A percentile compares a stretch with the other conserved stretches of the same genome.
Evolutionary conservation across 2,329 filamentous ascomycete genomes (phyloP).

Genomic region (Colletotrichum gloeosporioides): DNA sequence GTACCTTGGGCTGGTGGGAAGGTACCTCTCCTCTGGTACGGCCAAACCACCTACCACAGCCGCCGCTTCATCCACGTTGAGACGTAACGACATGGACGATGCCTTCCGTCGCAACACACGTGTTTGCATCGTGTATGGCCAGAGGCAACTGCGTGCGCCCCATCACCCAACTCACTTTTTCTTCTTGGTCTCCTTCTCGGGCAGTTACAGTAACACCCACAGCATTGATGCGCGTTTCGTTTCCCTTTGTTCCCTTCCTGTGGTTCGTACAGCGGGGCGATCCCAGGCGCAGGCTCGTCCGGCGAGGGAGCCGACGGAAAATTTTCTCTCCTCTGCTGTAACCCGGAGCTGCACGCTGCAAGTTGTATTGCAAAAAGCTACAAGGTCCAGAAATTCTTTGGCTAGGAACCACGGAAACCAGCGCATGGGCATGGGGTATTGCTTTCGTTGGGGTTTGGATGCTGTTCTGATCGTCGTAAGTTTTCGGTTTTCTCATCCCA

Average conservation of each 20-base stretch:
- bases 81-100: background rate
- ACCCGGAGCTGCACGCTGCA: background rate
- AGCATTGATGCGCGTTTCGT: background rate
- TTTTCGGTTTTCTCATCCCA: slow-evolving; percentile 5
- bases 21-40: background rate
- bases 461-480: background rate
- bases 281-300: background rate
- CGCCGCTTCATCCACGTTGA: slow-evolving; percentile 13
- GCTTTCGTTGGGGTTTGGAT: background rate
- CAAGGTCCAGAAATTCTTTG: background rate
- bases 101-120: background rate
- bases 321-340: slow-evolving; percentile 1
- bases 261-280: background rate
- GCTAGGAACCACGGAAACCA: background rate
- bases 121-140: slow-evolving; percentile 3
- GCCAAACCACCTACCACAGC: slow-evolving; percentile 5
- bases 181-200: background rate
- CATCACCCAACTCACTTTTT: background rate
- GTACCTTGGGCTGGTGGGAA: background rate
- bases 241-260: background rate
- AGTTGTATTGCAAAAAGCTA: background rate
- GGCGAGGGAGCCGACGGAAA: slow-evolving; percentile 12
- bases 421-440: background rate
- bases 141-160: background rate
- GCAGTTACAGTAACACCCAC: background rate